Conservation (phyloP, 257 asterid species). For the Solanum lycopersicoides region DNA sequence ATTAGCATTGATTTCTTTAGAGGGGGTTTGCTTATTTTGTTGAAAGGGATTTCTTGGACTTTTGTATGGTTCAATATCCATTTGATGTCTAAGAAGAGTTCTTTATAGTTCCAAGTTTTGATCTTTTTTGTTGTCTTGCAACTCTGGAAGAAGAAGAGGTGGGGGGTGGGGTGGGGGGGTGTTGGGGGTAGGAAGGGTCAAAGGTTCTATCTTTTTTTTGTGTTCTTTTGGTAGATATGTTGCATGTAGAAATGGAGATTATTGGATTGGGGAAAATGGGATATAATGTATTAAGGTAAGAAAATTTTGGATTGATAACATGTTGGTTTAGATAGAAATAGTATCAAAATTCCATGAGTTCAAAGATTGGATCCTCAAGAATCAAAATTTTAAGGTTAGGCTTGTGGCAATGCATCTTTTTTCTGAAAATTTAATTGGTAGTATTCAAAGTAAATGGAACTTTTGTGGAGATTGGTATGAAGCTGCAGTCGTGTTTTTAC, state of each 20-base stretch:
- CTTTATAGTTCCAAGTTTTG: not conserved
- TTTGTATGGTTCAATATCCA: not conserved
- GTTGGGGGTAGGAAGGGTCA: not conserved
- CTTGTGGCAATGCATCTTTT: not conserved
- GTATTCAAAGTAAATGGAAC: not conserved
- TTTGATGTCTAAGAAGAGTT: not conserved
- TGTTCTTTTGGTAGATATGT: not conserved
- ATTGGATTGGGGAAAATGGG: not conserved
- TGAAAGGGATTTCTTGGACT: not conserved
- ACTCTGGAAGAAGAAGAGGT: not conserved
- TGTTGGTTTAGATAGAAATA: not conserved
- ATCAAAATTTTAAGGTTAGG: not conserved
- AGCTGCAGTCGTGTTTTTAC: not conserved
- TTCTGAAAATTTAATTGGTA: not conserved
- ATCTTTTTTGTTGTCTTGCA: not conserved
- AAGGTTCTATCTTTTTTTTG: not conserved
- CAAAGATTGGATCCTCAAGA: not conserved
- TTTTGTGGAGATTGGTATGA: not conserved
- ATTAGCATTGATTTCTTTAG: not conserved
- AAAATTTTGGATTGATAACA: not conserved
- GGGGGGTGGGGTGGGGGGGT: not conserved
- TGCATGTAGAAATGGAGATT: not conserved
- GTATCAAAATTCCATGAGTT: not conserved
- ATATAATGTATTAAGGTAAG: not conserved
- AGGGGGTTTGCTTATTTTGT: not conserved